A percentile compares a stretch with the other conserved stretches of the same genome.
phyloP scores from a whole-genome alignment of 2,329 filamentous ascomycete genomes.

The Colletotrichum scovillei region DNA sequence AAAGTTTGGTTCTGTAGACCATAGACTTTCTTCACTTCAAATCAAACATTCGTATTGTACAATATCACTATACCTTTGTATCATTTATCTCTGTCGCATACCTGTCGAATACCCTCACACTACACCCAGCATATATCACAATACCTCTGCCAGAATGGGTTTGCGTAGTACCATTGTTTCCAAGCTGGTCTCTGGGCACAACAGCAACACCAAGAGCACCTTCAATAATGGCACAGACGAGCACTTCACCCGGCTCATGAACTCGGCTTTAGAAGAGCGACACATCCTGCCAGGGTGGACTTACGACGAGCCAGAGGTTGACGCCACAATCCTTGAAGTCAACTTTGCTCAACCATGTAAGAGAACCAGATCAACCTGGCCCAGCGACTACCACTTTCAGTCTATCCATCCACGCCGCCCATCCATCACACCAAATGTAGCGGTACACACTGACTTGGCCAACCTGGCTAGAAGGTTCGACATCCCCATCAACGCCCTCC shows the following conservation, averaged over 20 bases:
- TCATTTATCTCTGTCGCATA: not conserved
- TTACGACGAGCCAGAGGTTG: slow-evolving; percentile 8
- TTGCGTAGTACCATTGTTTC: not conserved
- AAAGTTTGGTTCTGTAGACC: not conserved
- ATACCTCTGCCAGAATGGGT: not conserved
- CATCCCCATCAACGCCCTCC: slow-evolving; percentile 17
- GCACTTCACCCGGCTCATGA: slow-evolving; percentile 18
- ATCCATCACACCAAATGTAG: not conserved
- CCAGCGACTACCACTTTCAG: slow-evolving; percentile 21
- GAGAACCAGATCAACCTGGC: not conserved
- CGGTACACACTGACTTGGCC: slow-evolving; percentile 22
- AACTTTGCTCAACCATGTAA: not conserved
- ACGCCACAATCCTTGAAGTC: slow-evolving; percentile 2
- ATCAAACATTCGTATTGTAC: not conserved
- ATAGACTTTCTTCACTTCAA: not conserved
- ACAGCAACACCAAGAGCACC: not conserved
- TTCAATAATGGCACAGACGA: not conserved
- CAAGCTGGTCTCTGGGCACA: not conserved
- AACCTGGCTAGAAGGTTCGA: not conserved
- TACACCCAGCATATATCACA: not conserved
- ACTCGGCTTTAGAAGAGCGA: slow-evolving; percentile 23
- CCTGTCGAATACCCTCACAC: not conserved
- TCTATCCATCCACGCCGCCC: not conserved
- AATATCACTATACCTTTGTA: not conserved
- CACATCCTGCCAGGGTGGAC: slow-evolving; percentile 6